A percentile compares a stretch with the other conserved stretches of the same genome.
phyloP scores from a whole-genome alignment of 225 moss, liverwort and hornwort species.

The Sphagnum contortum region DNA sequence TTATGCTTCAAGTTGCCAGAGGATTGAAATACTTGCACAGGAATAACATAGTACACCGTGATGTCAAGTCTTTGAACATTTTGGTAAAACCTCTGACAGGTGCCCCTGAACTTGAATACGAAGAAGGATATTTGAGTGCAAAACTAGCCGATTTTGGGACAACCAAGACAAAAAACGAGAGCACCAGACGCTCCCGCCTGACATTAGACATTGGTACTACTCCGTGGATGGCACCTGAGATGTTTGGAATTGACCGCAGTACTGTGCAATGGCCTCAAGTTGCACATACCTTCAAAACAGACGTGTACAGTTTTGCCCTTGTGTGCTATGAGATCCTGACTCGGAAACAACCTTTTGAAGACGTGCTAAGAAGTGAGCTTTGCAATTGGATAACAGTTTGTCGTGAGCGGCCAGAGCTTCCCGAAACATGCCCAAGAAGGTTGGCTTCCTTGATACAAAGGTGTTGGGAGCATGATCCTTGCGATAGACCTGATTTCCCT shows the following conservation, averaged over 20 bases:
- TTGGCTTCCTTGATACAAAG: slow-evolving; percentile 3
- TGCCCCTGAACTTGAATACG: not conserved
- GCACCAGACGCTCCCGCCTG: not conserved
- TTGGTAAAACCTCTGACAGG: slow-evolving; percentile 3
- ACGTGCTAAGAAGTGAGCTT: not conserved
- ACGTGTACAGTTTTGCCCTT: slow-evolving; percentile 10
- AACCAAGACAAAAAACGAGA: not conserved
- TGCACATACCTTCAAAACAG: not conserved
- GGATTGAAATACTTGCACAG: slow-evolving; percentile 18
- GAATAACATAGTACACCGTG: slow-evolving; percentile 16
- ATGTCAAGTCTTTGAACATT: slow-evolving; percentile 17
- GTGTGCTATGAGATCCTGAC: slow-evolving; percentile 3
- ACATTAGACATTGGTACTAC: slow-evolving; percentile 4
- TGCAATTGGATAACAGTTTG: not conserved
- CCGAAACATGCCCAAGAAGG: not conserved
- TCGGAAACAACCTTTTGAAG: slow-evolving; percentile 1
- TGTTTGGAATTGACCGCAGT: not conserved
- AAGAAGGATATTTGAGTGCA: not conserved
- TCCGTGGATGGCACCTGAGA: slow-evolving; percentile 22
- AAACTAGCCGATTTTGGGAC: slow-evolving; percentile 18
- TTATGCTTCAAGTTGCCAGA: slow-evolving; percentile 28
- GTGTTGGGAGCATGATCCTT: slow-evolving; percentile 6
- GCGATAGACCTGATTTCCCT: slow-evolving; percentile 1
- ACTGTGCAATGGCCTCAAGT: not conserved
- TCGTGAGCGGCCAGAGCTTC: slow-evolving; percentile 4